Evolutionary conservation across 2,329 filamentous ascomycete genomes (phyloP).

Genomic region (Penicillium olsonii): DNA sequence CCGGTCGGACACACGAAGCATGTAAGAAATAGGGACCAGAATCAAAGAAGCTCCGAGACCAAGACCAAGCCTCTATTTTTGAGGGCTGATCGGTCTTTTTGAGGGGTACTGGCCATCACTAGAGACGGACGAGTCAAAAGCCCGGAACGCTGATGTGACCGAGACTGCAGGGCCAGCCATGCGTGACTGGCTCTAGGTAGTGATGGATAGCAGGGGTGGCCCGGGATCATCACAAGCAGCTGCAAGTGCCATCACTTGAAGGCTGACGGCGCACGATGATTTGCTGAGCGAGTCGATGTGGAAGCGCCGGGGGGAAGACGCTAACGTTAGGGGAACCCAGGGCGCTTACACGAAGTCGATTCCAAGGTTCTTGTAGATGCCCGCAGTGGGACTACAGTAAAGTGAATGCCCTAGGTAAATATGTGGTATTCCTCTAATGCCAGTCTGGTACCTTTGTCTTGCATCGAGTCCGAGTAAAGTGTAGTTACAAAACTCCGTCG

Average conservation of each 20-base stretch:
- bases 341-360: no score
- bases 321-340: slow-evolving; percentile 23
- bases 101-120: slow-evolving; percentile 29
- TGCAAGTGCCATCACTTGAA: slow-evolving; percentile 38
- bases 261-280: slow-evolving; percentile 22
- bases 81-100: slow-evolving; percentile 34
- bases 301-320: slow-evolving; percentile 35
- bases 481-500: no score
- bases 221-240: slow-evolving; percentile 24
- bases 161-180: slow-evolving; percentile 27
- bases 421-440: no score
- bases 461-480: no score
- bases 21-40: slow-evolving; percentile 10
- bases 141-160: slow-evolving; percentile 32
- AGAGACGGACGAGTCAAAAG: slow-evolving; percentile 29
- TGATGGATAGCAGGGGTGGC: slow-evolving; percentile 17
- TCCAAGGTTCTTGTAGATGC: no score
- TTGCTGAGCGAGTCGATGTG: slow-evolving; percentile 23
- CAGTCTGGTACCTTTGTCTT: no score
- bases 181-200: slow-evolving; percentile 14
- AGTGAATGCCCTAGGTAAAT: no score
- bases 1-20: slow-evolving; percentile 3
- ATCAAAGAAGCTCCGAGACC: slow-evolving; percentile 20
- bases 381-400: no score
- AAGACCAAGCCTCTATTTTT: slow-evolving; percentile 21